Percentiles rank a stretch among this genome's conserved stretches.
These are phyloP conservation scores for Pyricularia pennisetigena DNA, from an alignment of 2,329 filamentous ascomycete species.

Conservation along the genomic window DNA sequence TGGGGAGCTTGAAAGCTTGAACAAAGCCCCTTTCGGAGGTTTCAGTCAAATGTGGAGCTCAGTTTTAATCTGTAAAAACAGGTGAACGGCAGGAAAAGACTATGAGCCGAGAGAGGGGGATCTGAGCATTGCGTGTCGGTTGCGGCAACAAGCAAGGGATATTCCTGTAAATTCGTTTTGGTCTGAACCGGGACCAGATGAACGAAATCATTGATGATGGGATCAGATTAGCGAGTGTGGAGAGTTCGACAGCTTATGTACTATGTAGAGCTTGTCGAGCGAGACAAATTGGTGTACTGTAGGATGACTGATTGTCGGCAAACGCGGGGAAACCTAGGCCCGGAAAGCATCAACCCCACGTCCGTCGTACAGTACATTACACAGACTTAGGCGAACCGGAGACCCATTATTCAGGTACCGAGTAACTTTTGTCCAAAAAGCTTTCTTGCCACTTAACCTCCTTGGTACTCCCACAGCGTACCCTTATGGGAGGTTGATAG, in stretches of 20 bases:
- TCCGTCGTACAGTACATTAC: neutral
- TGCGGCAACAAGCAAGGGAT: too few species aligned
- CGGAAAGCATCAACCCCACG: neutral
- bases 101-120: neutral
- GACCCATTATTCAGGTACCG: too few species aligned
- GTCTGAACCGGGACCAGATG: neutral
- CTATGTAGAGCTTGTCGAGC: neutral
- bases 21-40: neutral
- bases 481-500: too few species aligned
- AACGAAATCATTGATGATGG: neutral
- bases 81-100: neutral
- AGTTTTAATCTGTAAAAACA: neutral
- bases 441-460: too few species aligned
- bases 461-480: too few species aligned
- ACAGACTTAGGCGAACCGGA: too few species aligned
- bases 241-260: neutral
- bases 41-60: neutral
- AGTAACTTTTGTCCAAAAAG: too few species aligned
- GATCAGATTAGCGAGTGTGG: neutral
- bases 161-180: neutral
- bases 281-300: too few species aligned
- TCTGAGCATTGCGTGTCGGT: neutral
- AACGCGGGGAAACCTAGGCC: neutral
- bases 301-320: neutral
- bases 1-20: neutral